phyloP scores from a whole-genome alignment of 768 basidiomycete genomes.

The Royoungia palumana region DNA sequence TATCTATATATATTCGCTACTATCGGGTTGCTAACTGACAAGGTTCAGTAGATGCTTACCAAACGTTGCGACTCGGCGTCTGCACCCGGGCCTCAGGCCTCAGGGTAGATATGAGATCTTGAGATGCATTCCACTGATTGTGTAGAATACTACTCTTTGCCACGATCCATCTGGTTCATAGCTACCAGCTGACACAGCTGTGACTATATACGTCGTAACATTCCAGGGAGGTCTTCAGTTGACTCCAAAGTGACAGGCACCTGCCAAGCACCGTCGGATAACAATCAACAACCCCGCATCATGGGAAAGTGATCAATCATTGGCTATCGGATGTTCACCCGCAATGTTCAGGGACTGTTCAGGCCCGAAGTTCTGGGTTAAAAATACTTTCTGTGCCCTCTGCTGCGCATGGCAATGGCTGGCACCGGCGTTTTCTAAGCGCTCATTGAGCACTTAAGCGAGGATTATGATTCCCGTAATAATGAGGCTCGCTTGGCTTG shows the following conservation, averaged over 20 bases:
- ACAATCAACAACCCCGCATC: neutral
- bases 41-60: slow-evolving; percentile 1
- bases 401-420: too few relatives aligned
- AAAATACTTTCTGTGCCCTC: too few relatives aligned
- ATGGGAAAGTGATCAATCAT: neutral
- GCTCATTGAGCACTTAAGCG: too few relatives aligned
- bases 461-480: too few relatives aligned
- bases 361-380: too few relatives aligned
- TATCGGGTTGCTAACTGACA: neutral
- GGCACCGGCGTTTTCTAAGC: too few relatives aligned
- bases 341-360: neutral
- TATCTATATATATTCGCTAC: slow-evolving; percentile 20
- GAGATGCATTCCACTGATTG: neutral
- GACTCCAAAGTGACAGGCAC: neutral
- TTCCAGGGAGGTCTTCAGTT: too few relatives aligned
- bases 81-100: neutral
- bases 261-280: neutral
- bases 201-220: neutral
- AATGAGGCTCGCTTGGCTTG: too few relatives aligned
- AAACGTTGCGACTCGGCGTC: neutral
- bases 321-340: neutral
- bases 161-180: neutral
- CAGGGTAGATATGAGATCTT: slow-evolving; percentile 7
- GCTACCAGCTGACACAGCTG: neutral
- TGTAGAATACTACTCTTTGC: neutral